Evolutionary conservation across 306 rosid species (phyloP).

Genomic region (Casuarina equisetifolia): DNA sequence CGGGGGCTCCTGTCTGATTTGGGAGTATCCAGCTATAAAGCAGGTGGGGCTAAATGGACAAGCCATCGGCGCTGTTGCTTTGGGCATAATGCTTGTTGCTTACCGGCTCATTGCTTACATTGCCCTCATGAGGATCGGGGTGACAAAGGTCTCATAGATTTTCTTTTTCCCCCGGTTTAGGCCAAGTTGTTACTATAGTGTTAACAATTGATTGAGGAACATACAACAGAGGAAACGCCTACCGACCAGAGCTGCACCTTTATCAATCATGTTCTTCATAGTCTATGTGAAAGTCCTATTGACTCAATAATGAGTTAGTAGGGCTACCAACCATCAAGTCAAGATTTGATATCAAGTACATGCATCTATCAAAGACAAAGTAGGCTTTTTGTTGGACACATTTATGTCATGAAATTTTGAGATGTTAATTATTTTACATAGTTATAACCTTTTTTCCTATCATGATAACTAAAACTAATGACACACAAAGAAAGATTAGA

Average conservation of each 20-base stretch:
- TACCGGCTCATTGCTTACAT: conserved; percentile 67
- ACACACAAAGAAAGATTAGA: too few relatives aligned
- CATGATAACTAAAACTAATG: too few relatives aligned
- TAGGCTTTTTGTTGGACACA: neutral
- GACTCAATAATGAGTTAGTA: too few relatives aligned
- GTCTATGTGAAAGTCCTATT: too few relatives aligned
- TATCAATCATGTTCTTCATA: too few relatives aligned
- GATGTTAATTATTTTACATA: neutral
- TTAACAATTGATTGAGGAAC: neutral
- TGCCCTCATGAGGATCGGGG: conserved; percentile 69
- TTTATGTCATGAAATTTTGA: neutral
- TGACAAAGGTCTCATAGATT: conserved; percentile 28
- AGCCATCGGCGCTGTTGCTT: conserved; percentile 31
- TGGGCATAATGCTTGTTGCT: conserved; percentile 53
- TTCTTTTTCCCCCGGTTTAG: neutral
- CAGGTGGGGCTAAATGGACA: conserved; percentile 40
- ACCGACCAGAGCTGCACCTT: too few relatives aligned
- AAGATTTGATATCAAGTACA: too few relatives aligned
- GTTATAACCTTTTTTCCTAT: neutral
- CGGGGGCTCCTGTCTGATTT: conserved; percentile 29
- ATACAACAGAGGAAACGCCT: too few relatives aligned
- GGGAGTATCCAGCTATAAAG: conserved; percentile 54
- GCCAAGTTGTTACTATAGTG: neutral
- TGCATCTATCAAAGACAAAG: too few relatives aligned
- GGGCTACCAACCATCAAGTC: too few relatives aligned